Conservation (phyloP, 176 grass and related monocot genomes). For the Metroxylon sagu region DNA sequence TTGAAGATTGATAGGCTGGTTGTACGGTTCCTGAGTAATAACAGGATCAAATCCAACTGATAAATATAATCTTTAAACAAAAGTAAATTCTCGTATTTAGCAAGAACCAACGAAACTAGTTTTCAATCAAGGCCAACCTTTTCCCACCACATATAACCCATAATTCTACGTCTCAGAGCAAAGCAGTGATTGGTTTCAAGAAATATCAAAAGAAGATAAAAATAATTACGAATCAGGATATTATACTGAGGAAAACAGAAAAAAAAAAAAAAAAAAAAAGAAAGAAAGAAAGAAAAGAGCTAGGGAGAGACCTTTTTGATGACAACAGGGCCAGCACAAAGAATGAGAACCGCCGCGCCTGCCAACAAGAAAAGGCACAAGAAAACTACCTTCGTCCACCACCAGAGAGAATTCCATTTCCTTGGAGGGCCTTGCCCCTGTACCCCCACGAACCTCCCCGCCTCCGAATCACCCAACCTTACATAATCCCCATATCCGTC, state of each 20-base stretch:
- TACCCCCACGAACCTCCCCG: background rate
- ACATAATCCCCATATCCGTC: constrained; percentile 7
- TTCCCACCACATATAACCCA: too few relatives aligned
- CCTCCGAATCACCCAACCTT: constrained; percentile 5
- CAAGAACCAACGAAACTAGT: too few relatives aligned
- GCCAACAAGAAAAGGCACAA: constrained; percentile 4
- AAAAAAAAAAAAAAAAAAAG: background rate
- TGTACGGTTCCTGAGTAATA: too few relatives aligned
- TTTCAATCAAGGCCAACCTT: too few relatives aligned
- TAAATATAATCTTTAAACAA: too few relatives aligned
- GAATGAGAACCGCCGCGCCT: background rate
- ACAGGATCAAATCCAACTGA: too few relatives aligned
- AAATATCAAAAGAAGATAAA: background rate
- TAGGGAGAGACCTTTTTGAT: constrained; percentile 10
- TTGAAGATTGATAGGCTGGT: too few relatives aligned
- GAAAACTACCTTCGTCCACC: constrained; percentile 13
- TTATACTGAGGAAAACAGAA: too few relatives aligned
- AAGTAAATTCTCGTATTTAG: too few relatives aligned
- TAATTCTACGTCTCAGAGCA: too few relatives aligned
- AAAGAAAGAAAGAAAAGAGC: background rate
- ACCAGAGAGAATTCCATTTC: background rate
- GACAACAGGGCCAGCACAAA: constrained; percentile 9
- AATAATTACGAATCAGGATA: background rate
- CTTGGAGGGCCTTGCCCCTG: background rate
- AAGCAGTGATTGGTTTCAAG: background rate